Conservation (phyloP, 305 asterid genomes). For the Solanum aculeatissimum region DNA sequence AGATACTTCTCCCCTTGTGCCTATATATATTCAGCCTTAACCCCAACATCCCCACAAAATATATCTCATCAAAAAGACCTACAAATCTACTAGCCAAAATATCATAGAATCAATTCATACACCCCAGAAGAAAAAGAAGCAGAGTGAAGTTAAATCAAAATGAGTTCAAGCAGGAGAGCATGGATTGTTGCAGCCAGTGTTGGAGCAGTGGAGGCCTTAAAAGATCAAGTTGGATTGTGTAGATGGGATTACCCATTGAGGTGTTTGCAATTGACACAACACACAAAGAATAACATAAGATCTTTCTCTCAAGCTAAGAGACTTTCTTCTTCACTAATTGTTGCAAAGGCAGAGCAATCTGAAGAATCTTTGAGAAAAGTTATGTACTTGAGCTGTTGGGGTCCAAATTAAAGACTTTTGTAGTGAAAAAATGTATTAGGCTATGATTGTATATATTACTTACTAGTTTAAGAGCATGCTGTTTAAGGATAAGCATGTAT, state of each 20-base stretch:
- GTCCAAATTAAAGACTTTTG: neutral
- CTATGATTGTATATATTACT: neutral
- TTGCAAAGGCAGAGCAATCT: conserved; percentile 1
- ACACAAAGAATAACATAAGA: conserved; percentile 15
- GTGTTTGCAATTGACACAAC: conserved; percentile 19
- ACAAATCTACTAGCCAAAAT: neutral
- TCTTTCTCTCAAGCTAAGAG: conserved; percentile 7
- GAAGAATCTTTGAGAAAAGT: conserved; percentile 23
- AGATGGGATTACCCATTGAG: conserved; percentile 25
- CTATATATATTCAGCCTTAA: no score
- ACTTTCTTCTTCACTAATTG: neutral
- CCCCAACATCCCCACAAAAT: no score
- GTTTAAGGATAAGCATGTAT: neutral
- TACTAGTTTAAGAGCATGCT: neutral
- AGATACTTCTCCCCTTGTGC: neutral
- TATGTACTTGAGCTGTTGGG: neutral
- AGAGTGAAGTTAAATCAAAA: neutral
- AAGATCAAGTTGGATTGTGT: conserved; percentile 18
- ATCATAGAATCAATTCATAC: neutral
- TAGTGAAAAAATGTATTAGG: neutral
- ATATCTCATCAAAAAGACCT: neutral
- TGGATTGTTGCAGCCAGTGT: conserved; percentile 16
- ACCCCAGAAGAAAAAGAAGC: no score
- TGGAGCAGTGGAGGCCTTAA: conserved; percentile 30
- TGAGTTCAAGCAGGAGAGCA: neutral